phyloP scores from a whole-genome alignment of 768 basidiomycete genomes.

The Leucocoprinus sp. region DNA sequence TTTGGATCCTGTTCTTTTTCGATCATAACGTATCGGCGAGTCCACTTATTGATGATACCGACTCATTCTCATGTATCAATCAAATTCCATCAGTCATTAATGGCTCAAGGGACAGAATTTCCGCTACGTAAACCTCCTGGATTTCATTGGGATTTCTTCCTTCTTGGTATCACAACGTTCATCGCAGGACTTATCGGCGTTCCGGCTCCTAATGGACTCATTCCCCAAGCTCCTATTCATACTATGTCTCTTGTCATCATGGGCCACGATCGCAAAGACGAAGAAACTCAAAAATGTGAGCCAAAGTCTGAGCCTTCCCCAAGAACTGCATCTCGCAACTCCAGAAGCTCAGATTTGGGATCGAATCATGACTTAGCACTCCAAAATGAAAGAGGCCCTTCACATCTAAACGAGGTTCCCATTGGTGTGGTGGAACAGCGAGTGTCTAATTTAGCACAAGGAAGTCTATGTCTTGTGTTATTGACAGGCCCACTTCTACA shows the following conservation, averaged over 20 bases:
- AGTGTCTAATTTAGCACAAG: slow-evolving; percentile 86
- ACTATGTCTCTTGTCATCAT: slow-evolving; percentile 74
- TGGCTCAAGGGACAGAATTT: slow-evolving; percentile 85
- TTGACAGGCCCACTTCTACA: slow-evolving; percentile 79
- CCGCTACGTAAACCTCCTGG: slow-evolving; percentile 87
- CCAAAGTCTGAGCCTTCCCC: slow-evolving; percentile 3
- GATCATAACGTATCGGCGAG: slow-evolving; percentile 89
- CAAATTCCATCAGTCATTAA: slow-evolving; percentile 55
- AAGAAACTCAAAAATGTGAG: slow-evolving; percentile 13
- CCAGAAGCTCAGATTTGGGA: not conserved
- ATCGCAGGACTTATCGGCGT: slow-evolving; percentile 80
- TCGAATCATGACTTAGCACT: slow-evolving; percentile 12
- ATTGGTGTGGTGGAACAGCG: slow-evolving; percentile 84
- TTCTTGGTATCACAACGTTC: slow-evolving; percentile 86
- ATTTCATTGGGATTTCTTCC: slow-evolving; percentile 84
- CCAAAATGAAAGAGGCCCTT: slow-evolving; percentile 14
- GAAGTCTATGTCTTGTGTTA: slow-evolving; percentile 68
- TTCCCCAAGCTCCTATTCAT: slow-evolving; percentile 90
- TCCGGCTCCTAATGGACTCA: slow-evolving; percentile 81
- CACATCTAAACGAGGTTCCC: slow-evolving; percentile 40
- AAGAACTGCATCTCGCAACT: slow-evolving; percentile 12
- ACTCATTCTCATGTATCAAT: slow-evolving; percentile 1
- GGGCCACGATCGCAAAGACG: slow-evolving; percentile 32
- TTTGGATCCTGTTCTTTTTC: slow-evolving; percentile 93
- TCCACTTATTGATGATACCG: not conserved